Evolutionary conservation across 805 yeast species (phyloP), one percentile per base, ranked within the genome.

Genomic region (Brettanomyces naardenensis): DNA sequence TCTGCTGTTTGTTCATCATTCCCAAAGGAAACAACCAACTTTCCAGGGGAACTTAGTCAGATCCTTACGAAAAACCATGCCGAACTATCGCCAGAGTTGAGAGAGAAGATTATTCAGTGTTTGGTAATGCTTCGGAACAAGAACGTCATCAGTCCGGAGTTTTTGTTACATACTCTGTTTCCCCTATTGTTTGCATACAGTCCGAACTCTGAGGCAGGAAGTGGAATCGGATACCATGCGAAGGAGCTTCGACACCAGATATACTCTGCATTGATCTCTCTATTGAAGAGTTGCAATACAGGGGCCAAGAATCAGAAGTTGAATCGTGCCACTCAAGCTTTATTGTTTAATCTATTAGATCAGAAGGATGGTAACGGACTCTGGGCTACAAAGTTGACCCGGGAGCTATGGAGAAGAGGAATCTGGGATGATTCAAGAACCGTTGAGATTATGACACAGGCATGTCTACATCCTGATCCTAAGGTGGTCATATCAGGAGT

Each of bases 391-490:
- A 89, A 87, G 53, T 65, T 92, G 40, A 88, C 97, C 4, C 75
- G 97, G 56, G 97, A 92, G 59, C 66, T 92, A 36, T 92, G 99
- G 99, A 75, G 95, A 66, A 74, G 97, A 56, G 95, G 95, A 54
- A 84, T 92, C 41, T 92, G 99, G 99, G 97, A 88, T 59, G 99
- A 92, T 58, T 75, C 95, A 0, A 71, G 97, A 52, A 82, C 97
- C 0, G 95, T 92, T n/a, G 98, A 92, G 61, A 78, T 92, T 53
- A 89, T 92, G 97, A 81, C 95, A 2, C 92, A 87, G 51, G 97
- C 97, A 1, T 87, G 97, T 2, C 62, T 86, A 44, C 96, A 88
- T 53, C 80, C 81, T 13, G 95, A 92, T 51, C 66, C 70, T 13
- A 92, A 92, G 62, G 92, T 92, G 34, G 81, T 95, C 5, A 66